Evolutionary conservation across 352 stramenopile genomes (phyloP).

Genomic region (Elongisporangium prolatum): DNA sequence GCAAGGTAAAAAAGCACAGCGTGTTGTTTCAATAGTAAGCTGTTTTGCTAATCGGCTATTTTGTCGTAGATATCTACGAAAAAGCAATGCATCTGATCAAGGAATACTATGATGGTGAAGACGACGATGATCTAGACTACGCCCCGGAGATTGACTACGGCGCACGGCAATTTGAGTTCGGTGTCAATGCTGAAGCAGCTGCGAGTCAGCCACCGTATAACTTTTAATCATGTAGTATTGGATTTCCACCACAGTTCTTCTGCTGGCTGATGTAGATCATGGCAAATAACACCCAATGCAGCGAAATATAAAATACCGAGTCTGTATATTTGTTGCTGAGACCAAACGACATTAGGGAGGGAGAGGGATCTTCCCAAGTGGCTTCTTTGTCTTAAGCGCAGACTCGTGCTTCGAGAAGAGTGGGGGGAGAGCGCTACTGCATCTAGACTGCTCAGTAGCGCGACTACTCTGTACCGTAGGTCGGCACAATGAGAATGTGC

Average conservation of each 20-base stretch:
- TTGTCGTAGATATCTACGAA: slow-evolving; percentile 81
- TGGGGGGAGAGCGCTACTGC: background rate
- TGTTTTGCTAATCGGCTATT: too few species aligned
- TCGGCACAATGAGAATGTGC: slow-evolving; percentile 84
- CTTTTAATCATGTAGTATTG: background rate
- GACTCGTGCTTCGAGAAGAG: background rate
- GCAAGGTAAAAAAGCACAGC: slow-evolving; percentile 88
- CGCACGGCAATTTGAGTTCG: slow-evolving; percentile 65
- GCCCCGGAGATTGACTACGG: slow-evolving; percentile 44
- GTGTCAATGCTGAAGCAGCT: slow-evolving; percentile 17
- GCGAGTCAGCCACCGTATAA: slow-evolving; percentile 1
- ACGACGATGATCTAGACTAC: slow-evolving; percentile 92
- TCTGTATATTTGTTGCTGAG: background rate
- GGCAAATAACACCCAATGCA: background rate
- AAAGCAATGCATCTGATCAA: slow-evolving; percentile 95
- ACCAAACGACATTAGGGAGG: background rate
- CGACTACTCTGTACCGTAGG: slow-evolving; percentile 62
- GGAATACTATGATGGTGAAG: slow-evolving; percentile 97
- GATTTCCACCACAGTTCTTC: too few species aligned
- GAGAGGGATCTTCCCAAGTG: background rate
- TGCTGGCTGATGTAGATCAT: too few species aligned
- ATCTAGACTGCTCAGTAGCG: slow-evolving; percentile 1
- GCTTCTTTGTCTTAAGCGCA: background rate
- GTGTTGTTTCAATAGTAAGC: too few species aligned
- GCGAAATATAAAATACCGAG: slow-evolving; percentile 13